Base-by-base conservation (phyloP, 2,329 filamentous ascomycete genomes). In the Macrophomina pseudophaseolina region DNA sequence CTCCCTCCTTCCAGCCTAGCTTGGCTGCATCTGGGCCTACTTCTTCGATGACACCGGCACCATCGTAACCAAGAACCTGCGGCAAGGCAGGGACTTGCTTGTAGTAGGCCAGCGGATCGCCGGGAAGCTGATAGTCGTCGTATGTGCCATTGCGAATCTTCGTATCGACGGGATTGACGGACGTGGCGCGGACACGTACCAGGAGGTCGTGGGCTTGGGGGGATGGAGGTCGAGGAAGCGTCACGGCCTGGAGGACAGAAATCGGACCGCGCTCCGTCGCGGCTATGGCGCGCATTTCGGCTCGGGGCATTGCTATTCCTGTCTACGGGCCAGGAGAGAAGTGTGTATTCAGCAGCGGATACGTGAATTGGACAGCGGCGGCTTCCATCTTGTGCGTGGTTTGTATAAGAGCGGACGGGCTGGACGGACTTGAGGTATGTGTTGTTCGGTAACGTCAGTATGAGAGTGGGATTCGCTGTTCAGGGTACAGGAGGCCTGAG, bases 11-110 rank as follows among this genome's bases (percentile, higher is more conserved):
- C 74, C 81, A 82, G 59, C 74, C 79, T 14, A 75, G 75, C 30
- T 66, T 60, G 1, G 74, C 69, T 0, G 64, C 64, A 12, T 53
- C 38, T 1, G 74, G 59, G 7, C 75, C 75, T 14, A 71, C 69
- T 9, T 65, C 67, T 64, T 73, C 70, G 4, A 83, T 76, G 4
- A 78, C 71, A 5, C 81, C 81, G 3, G 81, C 75, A 5, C 76
- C 81, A 64, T 83, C 80, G 64, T 76, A 82, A n/a, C 80, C 80
- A 56, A 79, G 75, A 68, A 83, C 77, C 51, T 82, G 80, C 59
- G 76, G 74, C 28, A 56, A 65, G 8, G 53, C 56, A 8, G 70
- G 72, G 7, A 68, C 66, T 54, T 68, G 73, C 16, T 74, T 68
- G 69, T 78, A 80, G 69, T 78, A 80, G 62, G 79, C 76, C 5